Base-by-base conservation (phyloP, 2,329 filamentous ascomycete species). In the Ophiostoma triangulosporum region DNA sequence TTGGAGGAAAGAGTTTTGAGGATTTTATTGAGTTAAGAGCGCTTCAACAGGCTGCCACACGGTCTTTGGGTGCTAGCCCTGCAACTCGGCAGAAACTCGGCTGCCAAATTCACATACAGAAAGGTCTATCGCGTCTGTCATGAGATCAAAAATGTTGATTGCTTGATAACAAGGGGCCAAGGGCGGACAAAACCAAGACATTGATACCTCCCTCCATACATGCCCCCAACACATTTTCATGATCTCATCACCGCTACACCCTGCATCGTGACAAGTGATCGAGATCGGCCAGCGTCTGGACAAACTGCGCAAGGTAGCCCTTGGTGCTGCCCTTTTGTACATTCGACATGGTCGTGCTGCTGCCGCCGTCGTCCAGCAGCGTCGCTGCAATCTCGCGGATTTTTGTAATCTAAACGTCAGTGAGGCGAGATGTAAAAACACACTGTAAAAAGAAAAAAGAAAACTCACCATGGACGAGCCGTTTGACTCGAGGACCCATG, bases 311-410 rank as follows among this genome's bases (percentile, higher is more conserved):
- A 2, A 57, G 40, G 24, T 57, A 57, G 12, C 43, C 22, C 4
- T 49, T 51, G 48, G 46, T 57, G 33, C 49, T 40, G 35, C 26
- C 20, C 26, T 54, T 29, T 8, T 35, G 43, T 6, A 26, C 27
- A 26, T 24, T 31, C 45, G 46, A 31, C 51, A 24, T 6, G 38
- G 38, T 9, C 14, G 12, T 48, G 2, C 36, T 48, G 3, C 56
- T 52, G 17, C 53, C 52, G 24, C 35, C 52, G 22, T 49, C 52
- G 48, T 60, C 57, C 12, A 62, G 51, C 8, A 63, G 54, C 12
- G 60, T 60, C 8, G 56, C 56, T 4, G 60, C 61, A 33, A 63
- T 63, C 46, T 63, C 60, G 14, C 60, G 58, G 31, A 63, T 61
- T 50, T 63, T 63, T 14, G 57, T 51, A 14, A 50, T 45, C 32